phyloP scores from a whole-genome alignment of 2,329 filamentous ascomycete species.

The Neofusicoccum umdonicola region DNA sequence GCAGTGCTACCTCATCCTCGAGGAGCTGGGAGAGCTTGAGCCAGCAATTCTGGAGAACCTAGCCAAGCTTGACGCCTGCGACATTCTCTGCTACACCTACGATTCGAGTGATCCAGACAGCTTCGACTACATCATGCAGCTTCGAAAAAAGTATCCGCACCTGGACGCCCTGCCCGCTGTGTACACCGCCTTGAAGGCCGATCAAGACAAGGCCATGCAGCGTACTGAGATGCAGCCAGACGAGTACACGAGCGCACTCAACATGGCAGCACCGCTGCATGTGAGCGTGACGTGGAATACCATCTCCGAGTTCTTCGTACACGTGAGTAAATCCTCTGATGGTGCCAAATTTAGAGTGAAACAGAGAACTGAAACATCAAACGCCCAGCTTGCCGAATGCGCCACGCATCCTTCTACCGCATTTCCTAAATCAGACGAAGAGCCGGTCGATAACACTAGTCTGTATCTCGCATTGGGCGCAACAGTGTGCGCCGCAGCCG shows the following conservation, averaged over 20 bases:
- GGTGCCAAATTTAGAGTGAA: constrained; percentile 25
- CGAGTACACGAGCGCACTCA: constrained; percentile 78
- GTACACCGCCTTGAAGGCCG: constrained; percentile 91
- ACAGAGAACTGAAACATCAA: neutral
- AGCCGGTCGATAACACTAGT: constrained; percentile 76
- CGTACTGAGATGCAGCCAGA: constrained; percentile 84
- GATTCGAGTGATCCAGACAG: constrained; percentile 96
- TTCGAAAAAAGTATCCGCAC: constrained; percentile 75
- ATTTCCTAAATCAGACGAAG: constrained; percentile 87
- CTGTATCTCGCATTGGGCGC: constrained; percentile 84
- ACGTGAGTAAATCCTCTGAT: constrained; percentile 33
- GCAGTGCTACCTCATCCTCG: constrained; percentile 93
- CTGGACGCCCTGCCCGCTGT: constrained; percentile 87
- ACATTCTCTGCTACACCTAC: constrained; percentile 92
- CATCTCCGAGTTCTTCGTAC: constrained; percentile 91
- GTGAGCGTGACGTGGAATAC: constrained; percentile 93
- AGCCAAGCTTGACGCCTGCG: constrained; percentile 85
- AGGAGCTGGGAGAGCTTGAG: constrained; percentile 94
- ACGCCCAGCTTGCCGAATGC: constrained; percentile 69
- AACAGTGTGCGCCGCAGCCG: constrained; percentile 57
- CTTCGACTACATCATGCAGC: constrained; percentile 83
- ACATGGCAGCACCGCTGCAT: constrained; percentile 88
- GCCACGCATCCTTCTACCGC: constrained; percentile 85
- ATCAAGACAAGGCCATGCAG: constrained; percentile 96
- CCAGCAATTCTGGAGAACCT: constrained; percentile 91